These are phyloP conservation scores for Neolentinus lepideus DNA, from an alignment of 1,284 basidiomycete species.

Conservation along the genomic window DNA sequence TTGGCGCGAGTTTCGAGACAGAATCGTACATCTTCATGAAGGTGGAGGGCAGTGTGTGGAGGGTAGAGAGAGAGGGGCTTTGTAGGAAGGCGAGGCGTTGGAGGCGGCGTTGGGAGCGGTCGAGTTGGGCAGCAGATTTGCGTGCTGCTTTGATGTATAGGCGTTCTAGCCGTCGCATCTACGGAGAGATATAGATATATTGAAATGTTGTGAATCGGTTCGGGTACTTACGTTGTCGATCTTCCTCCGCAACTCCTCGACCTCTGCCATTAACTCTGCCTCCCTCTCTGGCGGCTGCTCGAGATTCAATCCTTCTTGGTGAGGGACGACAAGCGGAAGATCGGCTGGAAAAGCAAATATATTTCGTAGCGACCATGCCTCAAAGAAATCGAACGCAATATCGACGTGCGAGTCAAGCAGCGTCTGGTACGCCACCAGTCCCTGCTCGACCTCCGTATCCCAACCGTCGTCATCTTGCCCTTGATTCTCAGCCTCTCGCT, in stretches of 20 bases:
- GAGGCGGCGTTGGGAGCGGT: slow-evolving; percentile 35
- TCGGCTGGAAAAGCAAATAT: slow-evolving; percentile 64
- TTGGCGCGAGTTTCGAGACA: slow-evolving; percentile 41
- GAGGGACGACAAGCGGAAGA: slow-evolving; percentile 61
- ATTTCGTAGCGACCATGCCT: slow-evolving; percentile 71
- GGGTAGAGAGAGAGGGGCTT: slow-evolving; percentile 21
- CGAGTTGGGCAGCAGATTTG: slow-evolving; percentile 34
- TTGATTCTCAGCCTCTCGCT: slow-evolving; percentile 1
- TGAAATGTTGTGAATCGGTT: background rate
- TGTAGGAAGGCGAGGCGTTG: slow-evolving; percentile 39
- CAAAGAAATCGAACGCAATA: slow-evolving; percentile 75
- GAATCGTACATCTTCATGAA: slow-evolving; percentile 33
- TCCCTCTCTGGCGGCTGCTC: slow-evolving; percentile 42
- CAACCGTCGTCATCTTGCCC: slow-evolving; percentile 29
- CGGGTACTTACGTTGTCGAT: slow-evolving; percentile 49
- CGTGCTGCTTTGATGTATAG: slow-evolving; percentile 40
- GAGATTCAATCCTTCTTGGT: slow-evolving; percentile 54
- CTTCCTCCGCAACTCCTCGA: slow-evolving; percentile 47
- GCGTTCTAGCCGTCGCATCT: slow-evolving; percentile 62
- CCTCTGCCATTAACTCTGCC: slow-evolving; percentile 50
- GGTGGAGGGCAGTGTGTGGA: slow-evolving; percentile 16
- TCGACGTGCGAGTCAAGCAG: slow-evolving; percentile 73
- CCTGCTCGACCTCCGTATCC: slow-evolving; percentile 67
- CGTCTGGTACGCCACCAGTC: slow-evolving; percentile 70
- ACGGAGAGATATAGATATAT: slow-evolving; percentile 5